These are phyloP conservation scores for Drechslerella dactyloides DNA, from an alignment of 2,329 filamentous ascomycete genomes.

Conservation along the genomic window DNA sequence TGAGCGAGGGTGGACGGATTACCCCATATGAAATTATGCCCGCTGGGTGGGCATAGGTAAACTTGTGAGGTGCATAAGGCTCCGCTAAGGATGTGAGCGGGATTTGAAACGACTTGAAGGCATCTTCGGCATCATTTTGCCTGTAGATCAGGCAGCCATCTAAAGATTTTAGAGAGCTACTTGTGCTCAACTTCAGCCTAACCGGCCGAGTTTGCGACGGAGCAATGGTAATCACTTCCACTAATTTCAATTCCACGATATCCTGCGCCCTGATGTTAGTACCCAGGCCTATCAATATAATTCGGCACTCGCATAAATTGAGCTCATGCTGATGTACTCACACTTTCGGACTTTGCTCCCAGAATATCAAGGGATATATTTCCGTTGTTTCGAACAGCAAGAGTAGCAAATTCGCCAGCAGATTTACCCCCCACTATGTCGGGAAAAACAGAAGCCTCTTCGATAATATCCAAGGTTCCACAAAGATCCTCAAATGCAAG, in stretches of 20 bases:
- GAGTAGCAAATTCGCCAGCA: constrained; percentile 61
- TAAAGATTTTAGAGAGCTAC: neutral
- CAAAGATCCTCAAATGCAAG: constrained; percentile 57
- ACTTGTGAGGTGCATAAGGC: constrained; percentile 52
- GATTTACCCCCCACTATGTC: constrained; percentile 63
- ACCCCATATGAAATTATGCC: constrained; percentile 65
- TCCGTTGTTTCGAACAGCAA: constrained; percentile 62
- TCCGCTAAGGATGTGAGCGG: constrained; percentile 18
- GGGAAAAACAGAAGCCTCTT: constrained; percentile 60
- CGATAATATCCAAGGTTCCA: constrained; percentile 56
- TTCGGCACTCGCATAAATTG: too few species aligned
- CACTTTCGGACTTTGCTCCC: constrained; percentile 55
- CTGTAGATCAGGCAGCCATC: constrained; percentile 11
- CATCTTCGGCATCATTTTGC: neutral
- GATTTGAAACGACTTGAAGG: constrained; percentile 3
- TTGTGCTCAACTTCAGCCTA: constrained; percentile 11
- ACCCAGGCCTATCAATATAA: too few species aligned
- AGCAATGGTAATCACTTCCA: constrained; percentile 14
- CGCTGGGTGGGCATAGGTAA: constrained; percentile 46
- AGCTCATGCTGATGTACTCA: constrained; percentile 52
- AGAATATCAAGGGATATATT: constrained; percentile 57
- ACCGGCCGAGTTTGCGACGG: constrained; percentile 23
- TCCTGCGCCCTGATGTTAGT: neutral
- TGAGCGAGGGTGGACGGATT: constrained; percentile 62
- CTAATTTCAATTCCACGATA: constrained; percentile 9